A percentile compares a stretch with the other conserved stretches of the same genome.
These are phyloP conservation scores for Pseudocercospora fuligena DNA, from an alignment of 2,329 filamentous ascomycete species.

Conservation along the genomic window DNA sequence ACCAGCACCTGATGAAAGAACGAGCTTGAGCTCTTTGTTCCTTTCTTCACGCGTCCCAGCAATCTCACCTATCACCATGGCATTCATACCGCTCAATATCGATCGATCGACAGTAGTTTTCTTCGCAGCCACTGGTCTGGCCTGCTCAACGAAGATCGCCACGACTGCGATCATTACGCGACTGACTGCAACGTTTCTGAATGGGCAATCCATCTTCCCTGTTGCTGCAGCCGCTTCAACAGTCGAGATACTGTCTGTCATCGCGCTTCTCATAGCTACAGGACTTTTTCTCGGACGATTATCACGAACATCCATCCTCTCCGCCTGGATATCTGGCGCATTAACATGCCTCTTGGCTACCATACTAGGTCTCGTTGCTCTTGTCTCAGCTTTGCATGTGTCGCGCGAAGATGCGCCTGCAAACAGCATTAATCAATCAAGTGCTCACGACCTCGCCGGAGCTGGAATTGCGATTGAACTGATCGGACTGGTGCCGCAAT, in stretches of 20 bases:
- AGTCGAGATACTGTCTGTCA: conserved; percentile 31
- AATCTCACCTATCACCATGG: conserved; percentile 20
- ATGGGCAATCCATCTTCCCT: conserved; percentile 17
- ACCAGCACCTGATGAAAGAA: conserved; percentile 15
- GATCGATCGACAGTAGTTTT: conserved; percentile 27
- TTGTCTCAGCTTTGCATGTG: conserved; percentile 14
- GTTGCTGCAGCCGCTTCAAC: conserved; percentile 28
- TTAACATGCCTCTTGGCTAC: conserved; percentile 21
- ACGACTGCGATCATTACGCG: conserved; percentile 28
- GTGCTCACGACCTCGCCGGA: conserved; percentile 22
- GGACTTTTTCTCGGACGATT: conserved; percentile 26
- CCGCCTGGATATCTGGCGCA: conserved; percentile 22
- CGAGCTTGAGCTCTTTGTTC: conserved; percentile 8
- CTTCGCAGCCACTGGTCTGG: conserved; percentile 23
- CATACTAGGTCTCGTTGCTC: conserved; percentile 23
- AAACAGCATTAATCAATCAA: not conserved
- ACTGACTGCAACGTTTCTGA: conserved; percentile 26
- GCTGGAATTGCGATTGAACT: conserved; percentile 37
- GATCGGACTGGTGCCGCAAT: conserved; percentile 33
- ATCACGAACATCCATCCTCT: conserved; percentile 20
- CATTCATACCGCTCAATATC: conserved; percentile 21
- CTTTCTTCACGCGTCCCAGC: conserved; percentile 7
- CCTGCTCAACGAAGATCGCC: conserved; percentile 26
- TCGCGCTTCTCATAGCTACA: conserved; percentile 24
- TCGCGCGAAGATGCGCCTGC: not conserved